Conservation (phyloP, 148 eudicot genomes). For the Chenopodium album region DNA sequence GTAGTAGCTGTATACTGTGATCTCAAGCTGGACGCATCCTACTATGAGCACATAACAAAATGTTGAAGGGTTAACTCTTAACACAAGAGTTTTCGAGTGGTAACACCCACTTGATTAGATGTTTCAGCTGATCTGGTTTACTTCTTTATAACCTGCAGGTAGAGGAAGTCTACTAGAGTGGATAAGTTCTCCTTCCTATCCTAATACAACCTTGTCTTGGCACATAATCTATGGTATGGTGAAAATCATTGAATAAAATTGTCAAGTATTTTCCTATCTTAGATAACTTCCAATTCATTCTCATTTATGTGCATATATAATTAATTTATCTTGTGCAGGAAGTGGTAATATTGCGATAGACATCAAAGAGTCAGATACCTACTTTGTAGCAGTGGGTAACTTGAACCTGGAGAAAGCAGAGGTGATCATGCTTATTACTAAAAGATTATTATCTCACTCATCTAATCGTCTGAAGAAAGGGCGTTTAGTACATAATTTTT, state of each 20-base stretch:
- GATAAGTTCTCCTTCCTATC: conserved; percentile 46
- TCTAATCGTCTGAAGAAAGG: neutral
- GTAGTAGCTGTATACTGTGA: neutral
- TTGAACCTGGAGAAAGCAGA: conserved; percentile 40
- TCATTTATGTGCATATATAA: neutral
- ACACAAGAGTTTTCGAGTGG: neutral
- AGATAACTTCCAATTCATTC: too few species aligned
- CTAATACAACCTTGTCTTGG: conserved; percentile 52
- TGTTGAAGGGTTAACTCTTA: neutral
- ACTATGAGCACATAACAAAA: neutral
- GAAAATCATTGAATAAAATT: neutral
- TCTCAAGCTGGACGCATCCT: neutral
- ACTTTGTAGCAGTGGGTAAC: conserved; percentile 56
- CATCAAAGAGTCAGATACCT: conserved; percentile 38
- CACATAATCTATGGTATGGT: conserved; percentile 46
- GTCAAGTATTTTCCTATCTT: neutral
- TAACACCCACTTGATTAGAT: neutral
- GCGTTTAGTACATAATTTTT: neutral
- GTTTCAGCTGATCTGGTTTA: neutral
- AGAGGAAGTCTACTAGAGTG: conserved; percentile 43
- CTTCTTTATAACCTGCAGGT: conserved; percentile 34
- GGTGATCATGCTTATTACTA: conserved; percentile 31
- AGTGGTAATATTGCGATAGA: conserved; percentile 41
- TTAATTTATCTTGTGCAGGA: conserved; percentile 36
- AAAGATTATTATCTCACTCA: neutral